These are phyloP conservation scores for Viridothelium virens DNA, from an alignment of 495 filamentous ascomycete species.

Conservation along the genomic window DNA sequence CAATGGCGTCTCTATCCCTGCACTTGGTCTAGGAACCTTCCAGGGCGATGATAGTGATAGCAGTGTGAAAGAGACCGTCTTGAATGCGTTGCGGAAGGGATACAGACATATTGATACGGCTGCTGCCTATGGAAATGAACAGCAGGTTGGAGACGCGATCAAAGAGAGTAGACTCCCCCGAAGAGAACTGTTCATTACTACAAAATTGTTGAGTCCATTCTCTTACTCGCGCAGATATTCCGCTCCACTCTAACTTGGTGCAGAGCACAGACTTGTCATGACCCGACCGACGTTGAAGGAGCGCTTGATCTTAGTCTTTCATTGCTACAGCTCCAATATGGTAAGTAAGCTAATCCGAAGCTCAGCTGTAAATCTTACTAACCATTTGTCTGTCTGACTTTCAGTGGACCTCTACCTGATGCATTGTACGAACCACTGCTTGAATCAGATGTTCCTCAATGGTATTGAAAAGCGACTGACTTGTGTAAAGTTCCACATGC, in stretches of 20 bases:
- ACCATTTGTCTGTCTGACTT: no score
- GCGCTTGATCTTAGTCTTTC: conserved; percentile 47
- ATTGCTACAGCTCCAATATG: conserved; percentile 56
- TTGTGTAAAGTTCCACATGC: conserved; percentile 32
- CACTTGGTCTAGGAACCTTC: not conserved
- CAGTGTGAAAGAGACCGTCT: conserved; percentile 40
- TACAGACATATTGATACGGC: conserved; percentile 38
- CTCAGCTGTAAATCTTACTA: no score
- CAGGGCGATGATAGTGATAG: not conserved
- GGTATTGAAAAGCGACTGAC: no score
- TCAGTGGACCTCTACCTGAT: conserved; percentile 59
- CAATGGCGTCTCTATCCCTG: no score
- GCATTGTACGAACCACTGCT: conserved; percentile 38
- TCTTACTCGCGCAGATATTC: conserved; percentile 34
- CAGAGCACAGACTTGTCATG: conserved; percentile 28
- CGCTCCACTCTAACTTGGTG: not conserved
- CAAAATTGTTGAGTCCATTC: conserved; percentile 21
- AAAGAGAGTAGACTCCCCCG: conserved; percentile 28
- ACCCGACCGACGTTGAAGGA: conserved; percentile 38
- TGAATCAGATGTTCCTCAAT: no score
- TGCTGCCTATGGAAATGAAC: conserved; percentile 53
- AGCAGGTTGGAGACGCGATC: conserved; percentile 49
- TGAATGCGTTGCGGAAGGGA: conserved; percentile 32
- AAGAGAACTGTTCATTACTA: conserved; percentile 27
- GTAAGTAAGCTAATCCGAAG: no score